phyloP scores from a whole-genome alignment of 2,329 filamentous ascomycete genomes.

The Phaeosphaeria sp. region DNA sequence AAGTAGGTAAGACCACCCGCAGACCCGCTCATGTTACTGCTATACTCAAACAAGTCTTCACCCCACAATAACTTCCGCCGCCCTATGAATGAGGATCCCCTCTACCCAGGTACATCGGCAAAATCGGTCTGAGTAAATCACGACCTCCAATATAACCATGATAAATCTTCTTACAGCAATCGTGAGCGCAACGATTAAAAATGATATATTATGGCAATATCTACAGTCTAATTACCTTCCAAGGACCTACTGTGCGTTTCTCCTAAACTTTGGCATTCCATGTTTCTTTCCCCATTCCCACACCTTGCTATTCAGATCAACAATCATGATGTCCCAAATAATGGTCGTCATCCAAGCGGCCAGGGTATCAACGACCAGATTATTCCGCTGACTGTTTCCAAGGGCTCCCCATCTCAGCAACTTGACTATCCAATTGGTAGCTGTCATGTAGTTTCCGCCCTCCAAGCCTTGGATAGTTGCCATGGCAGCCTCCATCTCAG shows the following conservation, averaged over 20 bases:
- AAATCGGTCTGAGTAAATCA: no score
- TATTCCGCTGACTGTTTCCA: constrained; percentile 62
- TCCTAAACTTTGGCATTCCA: constrained; percentile 48
- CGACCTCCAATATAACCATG: no score
- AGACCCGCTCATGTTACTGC: no score
- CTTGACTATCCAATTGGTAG: constrained; percentile 74
- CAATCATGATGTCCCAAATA: constrained; percentile 63
- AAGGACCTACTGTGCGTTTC: constrained; percentile 30
- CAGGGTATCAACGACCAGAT: constrained; percentile 61
- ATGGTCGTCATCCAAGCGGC: constrained; percentile 61
- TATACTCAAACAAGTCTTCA: no score
- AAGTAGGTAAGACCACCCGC: no score
- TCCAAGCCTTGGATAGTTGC: constrained; percentile 77
- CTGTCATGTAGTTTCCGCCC: constrained; percentile 78
- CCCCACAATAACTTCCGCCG: no score
- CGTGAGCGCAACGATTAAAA: no score
- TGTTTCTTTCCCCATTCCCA: constrained; percentile 65
- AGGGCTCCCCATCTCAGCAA: constrained; percentile 70
- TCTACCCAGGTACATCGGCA: no score
- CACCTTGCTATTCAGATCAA: constrained; percentile 64
- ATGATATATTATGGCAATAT: neutral
- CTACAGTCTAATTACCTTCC: neutral
- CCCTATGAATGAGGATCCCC: no score
- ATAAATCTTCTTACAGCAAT: no score
- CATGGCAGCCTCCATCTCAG: constrained; percentile 77